These are phyloP conservation scores for Diversispora epigaea DNA, from an alignment of 192 early-diverging fungal species.

Conservation along the genomic window DNA sequence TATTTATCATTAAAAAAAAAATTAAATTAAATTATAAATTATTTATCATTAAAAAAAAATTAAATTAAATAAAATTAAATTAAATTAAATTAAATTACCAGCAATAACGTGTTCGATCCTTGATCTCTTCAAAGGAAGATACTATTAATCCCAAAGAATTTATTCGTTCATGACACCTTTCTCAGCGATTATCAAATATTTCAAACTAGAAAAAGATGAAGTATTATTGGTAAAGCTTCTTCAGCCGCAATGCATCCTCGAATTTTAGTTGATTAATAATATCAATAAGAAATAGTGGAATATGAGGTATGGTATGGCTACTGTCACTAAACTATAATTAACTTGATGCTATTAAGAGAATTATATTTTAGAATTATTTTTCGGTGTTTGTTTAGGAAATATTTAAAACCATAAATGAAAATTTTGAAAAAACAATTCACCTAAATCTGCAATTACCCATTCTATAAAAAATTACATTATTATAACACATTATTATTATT, in stretches of 20 bases:
- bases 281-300: slow-evolving; percentile 6
- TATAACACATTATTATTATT: neutral
- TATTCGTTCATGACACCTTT: neutral
- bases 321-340: slow-evolving; percentile 29
- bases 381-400: too few species aligned
- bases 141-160: slow-evolving; percentile 1
- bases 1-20: neutral
- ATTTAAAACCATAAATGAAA: too few species aligned
- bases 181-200: slow-evolving; percentile 1
- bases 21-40: too few species aligned
- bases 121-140: neutral
- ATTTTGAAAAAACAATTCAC: neutral
- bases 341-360: slow-evolving; percentile 11
- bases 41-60: too few species aligned
- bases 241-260: neutral
- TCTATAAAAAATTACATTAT: neutral
- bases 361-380: neutral
- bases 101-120: slow-evolving; percentile 1
- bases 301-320: slow-evolving; percentile 13
- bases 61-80: too few species aligned
- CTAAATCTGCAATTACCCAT: slow-evolving; percentile 31
- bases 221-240: slow-evolving; percentile 2
- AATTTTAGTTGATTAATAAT: slow-evolving; percentile 18
- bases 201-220: slow-evolving; percentile 19
- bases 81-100: slow-evolving; percentile 13